These are phyloP conservation scores for Saccharomyces pastorianus DNA, from an alignment of 1,139 yeast genomes.

Conservation along the genomic window DNA sequence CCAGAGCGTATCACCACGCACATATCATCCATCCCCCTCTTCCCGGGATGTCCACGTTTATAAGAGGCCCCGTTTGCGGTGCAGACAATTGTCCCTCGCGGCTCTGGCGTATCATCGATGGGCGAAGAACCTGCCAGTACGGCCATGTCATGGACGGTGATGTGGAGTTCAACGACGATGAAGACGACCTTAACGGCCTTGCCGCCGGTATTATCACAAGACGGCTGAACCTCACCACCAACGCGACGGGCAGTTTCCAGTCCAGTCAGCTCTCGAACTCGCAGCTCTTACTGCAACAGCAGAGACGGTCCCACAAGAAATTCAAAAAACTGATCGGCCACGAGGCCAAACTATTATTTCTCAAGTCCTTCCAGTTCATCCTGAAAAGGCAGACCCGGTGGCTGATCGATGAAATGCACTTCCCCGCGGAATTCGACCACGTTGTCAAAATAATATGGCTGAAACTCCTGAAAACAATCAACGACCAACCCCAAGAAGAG, in stretches of 20 bases:
- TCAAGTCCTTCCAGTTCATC: slow-evolving; percentile 49
- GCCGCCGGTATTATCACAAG: slow-evolving; percentile 38
- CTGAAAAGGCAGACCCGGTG: slow-evolving; percentile 43
- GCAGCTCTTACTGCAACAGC: slow-evolving; percentile 17
- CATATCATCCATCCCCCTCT: too few species aligned
- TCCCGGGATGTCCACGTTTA: slow-evolving; percentile 32
- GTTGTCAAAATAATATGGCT: slow-evolving; percentile 49
- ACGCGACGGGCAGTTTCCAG: slow-evolving; percentile 29
- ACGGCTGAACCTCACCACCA: slow-evolving; percentile 43
- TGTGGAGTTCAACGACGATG: slow-evolving; percentile 70
- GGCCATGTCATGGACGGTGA: slow-evolving; percentile 87
- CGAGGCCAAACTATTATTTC: slow-evolving; percentile 41
- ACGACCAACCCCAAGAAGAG: slow-evolving; percentile 19
- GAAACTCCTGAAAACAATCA: slow-evolving; percentile 30
- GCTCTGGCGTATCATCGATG: slow-evolving; percentile 64
- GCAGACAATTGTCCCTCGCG: slow-evolving; percentile 79
- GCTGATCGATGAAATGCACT: slow-evolving; percentile 31
- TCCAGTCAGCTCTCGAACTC: slow-evolving; percentile 16
- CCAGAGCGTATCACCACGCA: too few species aligned
- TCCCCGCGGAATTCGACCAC: slow-evolving; percentile 35
- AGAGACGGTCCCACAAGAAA: slow-evolving; percentile 13
- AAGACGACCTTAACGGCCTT: slow-evolving; percentile 42
- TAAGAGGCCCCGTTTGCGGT: slow-evolving; percentile 78
- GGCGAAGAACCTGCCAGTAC: slow-evolving; percentile 72
- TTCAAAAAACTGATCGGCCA: slow-evolving; percentile 43